Base-by-base conservation (phyloP, 2,329 filamentous ascomycete genomes). In the Aschersonia sp. region DNA sequence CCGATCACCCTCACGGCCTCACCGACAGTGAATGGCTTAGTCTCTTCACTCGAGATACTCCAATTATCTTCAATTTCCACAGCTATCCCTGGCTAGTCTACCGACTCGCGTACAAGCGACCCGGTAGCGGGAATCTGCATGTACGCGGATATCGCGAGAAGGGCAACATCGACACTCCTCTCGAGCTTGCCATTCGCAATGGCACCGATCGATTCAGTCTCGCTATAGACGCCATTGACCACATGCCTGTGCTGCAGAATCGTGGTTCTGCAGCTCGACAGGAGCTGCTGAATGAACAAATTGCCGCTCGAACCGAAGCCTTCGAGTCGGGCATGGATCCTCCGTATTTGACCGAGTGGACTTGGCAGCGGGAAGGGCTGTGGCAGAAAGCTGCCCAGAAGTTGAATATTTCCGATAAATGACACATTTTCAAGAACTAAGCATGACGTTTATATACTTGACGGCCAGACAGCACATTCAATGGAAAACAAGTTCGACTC, bases 1-100 rank as follows among this genome's bases (percentile, higher is more conserved):
- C 64, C 28, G 78, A 87, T 56, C 85, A 89, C 60, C 80, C 84
- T 0, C 85, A 89, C 64, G 85, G 84, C 41, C 71, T 89, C 49
- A 73, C 70, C 0, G 78, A 85, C 55, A 53, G 56, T 20, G 80
- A 87, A 59, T 89, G 81, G 77, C 65, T 64, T 10, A 70, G 81
- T 40, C 67, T 88, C 53, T 89, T 89, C 71, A 89, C 84, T 1
- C 70, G 73, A 12, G 70, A 87, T 67, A 80, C 73, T 54, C 85
- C 84, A 29, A 70, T 87, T 59, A 79, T 89, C 59, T 89, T 89
- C 72, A 89, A 88, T 69, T 89, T 89, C 76, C 85, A 89, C 68
- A 83, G 78, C 32, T 89, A 89, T 66, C 84, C 85, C 6, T 89
- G 82, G 82, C 71, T 89, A 57, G 77, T 89, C 46, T 84, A 89